A percentile compares a stretch with the other conserved stretches of the same genome.
Evolutionary conservation across 164 flowering plant species (phyloP).

Genomic region (Vitis cinerea): DNA sequence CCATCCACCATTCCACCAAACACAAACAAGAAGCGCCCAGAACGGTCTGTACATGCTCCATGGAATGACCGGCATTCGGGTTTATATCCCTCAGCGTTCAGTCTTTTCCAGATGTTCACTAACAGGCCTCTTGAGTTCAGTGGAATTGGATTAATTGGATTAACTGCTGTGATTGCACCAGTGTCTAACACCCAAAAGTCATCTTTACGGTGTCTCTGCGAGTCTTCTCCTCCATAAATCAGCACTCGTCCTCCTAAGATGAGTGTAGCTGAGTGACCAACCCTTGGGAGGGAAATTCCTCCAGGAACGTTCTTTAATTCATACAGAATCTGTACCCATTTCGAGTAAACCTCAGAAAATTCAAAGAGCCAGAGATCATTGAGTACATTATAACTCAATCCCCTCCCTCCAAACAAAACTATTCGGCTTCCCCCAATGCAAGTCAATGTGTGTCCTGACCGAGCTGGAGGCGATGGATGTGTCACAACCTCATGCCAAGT

Average conservation of each 20-base stretch:
- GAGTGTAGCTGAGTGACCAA: constrained; percentile 91
- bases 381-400: constrained; percentile 76
- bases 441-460: constrained; percentile 93
- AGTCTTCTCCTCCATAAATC: constrained; percentile 92
- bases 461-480: constrained; percentile 64
- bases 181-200: constrained; percentile 86
- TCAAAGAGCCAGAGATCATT: constrained; percentile 82
- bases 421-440: constrained; percentile 46
- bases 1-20: constrained; percentile 97
- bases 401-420: constrained; percentile 89
- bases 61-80: constrained; percentile 75
- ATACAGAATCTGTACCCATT: constrained; percentile 56
- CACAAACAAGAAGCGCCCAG: constrained; percentile 61
- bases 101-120: constrained; percentile 60
- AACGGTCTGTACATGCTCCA: constrained; percentile 68
- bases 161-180: constrained; percentile 26
- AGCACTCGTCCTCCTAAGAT: constrained; percentile 66
- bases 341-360: constrained; percentile 26
- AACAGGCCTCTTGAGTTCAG: constrained; percentile 17
- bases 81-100: constrained; percentile 45
- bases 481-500: constrained; percentile 61
- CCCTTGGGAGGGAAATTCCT: constrained; percentile 67
- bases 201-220: constrained; percentile 62
- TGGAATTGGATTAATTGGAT: constrained; percentile 16
- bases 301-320: constrained; percentile 44